Evolutionary conservation across 1,139 yeast species (phyloP).

Genomic region (Pichia cactophila): DNA sequence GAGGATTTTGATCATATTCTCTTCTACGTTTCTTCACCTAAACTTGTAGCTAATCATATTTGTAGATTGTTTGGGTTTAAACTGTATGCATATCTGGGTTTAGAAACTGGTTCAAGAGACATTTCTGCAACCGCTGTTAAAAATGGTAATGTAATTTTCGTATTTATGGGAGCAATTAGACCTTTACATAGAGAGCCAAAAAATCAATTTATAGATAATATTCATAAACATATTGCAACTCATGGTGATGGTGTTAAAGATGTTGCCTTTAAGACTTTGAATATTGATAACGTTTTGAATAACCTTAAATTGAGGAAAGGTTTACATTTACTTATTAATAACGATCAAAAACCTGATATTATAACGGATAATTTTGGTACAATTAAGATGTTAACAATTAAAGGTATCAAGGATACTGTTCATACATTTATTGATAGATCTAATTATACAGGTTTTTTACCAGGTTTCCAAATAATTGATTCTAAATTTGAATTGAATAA

Average conservation of each 20-base stretch:
- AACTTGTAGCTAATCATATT: conserved; percentile 50
- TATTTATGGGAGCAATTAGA: conserved; percentile 33
- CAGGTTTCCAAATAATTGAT: conserved; percentile 31
- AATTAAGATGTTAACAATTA: conserved; percentile 47
- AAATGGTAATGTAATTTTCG: conserved; percentile 54
- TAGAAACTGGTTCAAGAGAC: conserved; percentile 58
- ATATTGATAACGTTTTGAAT: conserved; percentile 4
- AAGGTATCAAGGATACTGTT: conserved; percentile 54
- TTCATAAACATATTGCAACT: conserved; percentile 39
- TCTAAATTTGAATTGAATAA: background rate
- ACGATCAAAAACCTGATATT: conserved; percentile 31
- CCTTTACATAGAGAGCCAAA: conserved; percentile 20
- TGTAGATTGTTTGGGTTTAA: conserved; percentile 54
- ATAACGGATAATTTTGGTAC: conserved; percentile 42
- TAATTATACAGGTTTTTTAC: conserved; percentile 47
- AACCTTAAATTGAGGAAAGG: background rate
- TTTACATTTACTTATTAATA: conserved; percentile 15
- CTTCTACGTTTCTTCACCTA: conserved; percentile 62
- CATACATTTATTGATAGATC: conserved; percentile 57
- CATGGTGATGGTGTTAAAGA: conserved; percentile 81
- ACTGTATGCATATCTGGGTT: conserved; percentile 54
- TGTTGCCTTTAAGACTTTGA: conserved; percentile 45
- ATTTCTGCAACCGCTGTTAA: conserved; percentile 53
- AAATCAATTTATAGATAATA: conserved; percentile 28
- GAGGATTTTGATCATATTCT: conserved; percentile 43